Base-by-base conservation (phyloP, 1,139 yeast genomes). In the Suzukiozyma palmioleophila region DNA sequence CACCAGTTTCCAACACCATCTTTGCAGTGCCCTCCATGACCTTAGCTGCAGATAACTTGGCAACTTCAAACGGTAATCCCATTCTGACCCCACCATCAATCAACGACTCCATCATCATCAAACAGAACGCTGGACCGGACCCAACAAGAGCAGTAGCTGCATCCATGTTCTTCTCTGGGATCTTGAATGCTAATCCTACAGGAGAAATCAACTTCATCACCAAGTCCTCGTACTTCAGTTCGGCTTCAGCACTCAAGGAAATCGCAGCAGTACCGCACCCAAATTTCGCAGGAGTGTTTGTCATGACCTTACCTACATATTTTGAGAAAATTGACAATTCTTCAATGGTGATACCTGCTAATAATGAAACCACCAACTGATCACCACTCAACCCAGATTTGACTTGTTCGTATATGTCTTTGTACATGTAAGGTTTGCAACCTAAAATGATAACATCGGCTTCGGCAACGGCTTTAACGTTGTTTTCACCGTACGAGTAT, bases 101-200 rank as follows among this genome's bases (percentile, higher is more conserved):
- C 65, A 94, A 66, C 1, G 96, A 82, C 66, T 92, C 98, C 73
- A 92, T 74, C 80, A 90, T 82, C 52, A 89, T 69, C 54, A 90
- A 74, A 43, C 88, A 86, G 60, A 92, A 94, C 0, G 98, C 99
- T 1, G 97, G 97, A 1, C 97, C 97, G 2, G 96, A 87, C 1
- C 98, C 99, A 44, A 95, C 89, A 41, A 92, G 73, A 0, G 97
- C 85, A 10, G 97, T 92, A 38, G 96, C 95, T 7, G 94, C 96
- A 56, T 92, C 97, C 90, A 90, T 90, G 62, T 88, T 87, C 59
- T 85, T 84, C 62, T 92, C 90, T 43, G 95, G 84, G 51, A 79
- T 76, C 59, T 84, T 85, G 57, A 83, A 69, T 32, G 84, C 83
- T 55, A 75, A 67, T 32, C 95, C 89, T 44, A 85, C 78, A 36